Evolutionary conservation across 192 early-diverging fungal genomes (phyloP).

Genomic region (Allomyces macrogynus): DNA sequence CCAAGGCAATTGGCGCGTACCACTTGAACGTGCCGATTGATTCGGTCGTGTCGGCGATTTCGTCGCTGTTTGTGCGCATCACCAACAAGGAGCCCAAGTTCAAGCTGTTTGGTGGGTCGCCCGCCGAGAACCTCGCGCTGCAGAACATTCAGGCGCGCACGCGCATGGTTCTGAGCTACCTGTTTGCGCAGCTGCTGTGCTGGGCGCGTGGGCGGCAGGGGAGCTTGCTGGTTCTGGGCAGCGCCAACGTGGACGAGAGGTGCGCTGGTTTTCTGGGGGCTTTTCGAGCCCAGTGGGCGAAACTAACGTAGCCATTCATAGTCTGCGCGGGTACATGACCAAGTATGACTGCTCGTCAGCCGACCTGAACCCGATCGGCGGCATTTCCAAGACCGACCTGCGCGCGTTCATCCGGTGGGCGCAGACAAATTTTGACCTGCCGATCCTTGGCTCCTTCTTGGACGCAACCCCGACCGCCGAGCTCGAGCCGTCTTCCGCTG

Average conservation of each 20-base stretch:
- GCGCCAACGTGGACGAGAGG: constrained; percentile 95
- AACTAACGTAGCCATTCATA: constrained; percentile 6
- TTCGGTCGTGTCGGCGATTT: constrained; percentile 46
- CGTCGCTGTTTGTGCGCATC: constrained; percentile 49
- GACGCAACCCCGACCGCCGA: constrained; percentile 82
- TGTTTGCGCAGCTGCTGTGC: constrained; percentile 86
- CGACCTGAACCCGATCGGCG: constrained; percentile 93
- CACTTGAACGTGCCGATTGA: constrained; percentile 86
- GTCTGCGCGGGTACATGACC: constrained; percentile 85
- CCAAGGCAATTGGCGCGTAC: constrained; percentile 64
- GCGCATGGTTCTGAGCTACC: constrained; percentile 85
- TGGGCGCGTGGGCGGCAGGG: constrained; percentile 54
- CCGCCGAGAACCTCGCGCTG: constrained; percentile 76
- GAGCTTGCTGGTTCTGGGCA: constrained; percentile 75
- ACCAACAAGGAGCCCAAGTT: constrained; percentile 56
- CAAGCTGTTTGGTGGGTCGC: constrained; percentile 63
- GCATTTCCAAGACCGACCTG: constrained; percentile 74
- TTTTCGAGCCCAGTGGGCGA: too few species aligned
- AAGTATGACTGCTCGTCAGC: constrained; percentile 98
- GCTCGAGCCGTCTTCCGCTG: constrained; percentile 68
- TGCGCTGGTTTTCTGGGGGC: constrained; percentile 8
- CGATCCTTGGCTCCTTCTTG: constrained; percentile 54
- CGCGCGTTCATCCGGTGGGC: constrained; percentile 60
- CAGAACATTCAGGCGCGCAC: constrained; percentile 95
- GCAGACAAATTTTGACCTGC: constrained; percentile 36